phyloP scores from a whole-genome alignment of 306 rosid genomes.

The Pyrus bretschneideri region DNA sequence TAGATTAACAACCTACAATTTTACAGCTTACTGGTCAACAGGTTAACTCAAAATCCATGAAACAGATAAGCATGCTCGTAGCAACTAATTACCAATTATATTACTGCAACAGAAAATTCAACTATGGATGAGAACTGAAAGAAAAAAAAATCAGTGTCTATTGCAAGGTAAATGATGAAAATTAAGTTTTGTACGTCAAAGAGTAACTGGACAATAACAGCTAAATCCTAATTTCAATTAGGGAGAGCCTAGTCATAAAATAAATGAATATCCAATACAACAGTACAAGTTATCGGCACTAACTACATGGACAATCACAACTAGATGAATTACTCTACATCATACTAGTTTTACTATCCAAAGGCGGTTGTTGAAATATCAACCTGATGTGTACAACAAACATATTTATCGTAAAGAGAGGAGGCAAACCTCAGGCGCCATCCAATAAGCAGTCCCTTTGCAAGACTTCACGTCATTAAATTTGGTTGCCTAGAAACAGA shows the following conservation, averaged over 20 bases:
- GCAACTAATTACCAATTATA: not conserved
- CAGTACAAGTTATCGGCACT: not conserved
- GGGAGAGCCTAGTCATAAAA: not conserved
- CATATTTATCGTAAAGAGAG: slow-evolving; percentile 9
- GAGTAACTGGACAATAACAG: not conserved
- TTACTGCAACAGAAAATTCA: not conserved
- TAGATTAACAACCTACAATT: slow-evolving; percentile 74
- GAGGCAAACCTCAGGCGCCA: slow-evolving; percentile 94
- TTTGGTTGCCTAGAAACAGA: slow-evolving; percentile 61
- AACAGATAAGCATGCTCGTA: not conserved
- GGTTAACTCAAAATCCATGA: not conserved
- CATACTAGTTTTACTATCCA: not conserved
- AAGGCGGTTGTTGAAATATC: not conserved
- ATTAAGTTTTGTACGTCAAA: not conserved
- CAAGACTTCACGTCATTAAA: slow-evolving; percentile 72
- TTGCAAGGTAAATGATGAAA: not conserved
- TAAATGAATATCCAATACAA: not conserved
- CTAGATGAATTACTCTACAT: not conserved
- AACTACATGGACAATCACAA: not conserved
- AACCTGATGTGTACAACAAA: slow-evolving; percentile 2
- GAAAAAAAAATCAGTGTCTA: not conserved
- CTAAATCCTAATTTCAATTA: not conserved
- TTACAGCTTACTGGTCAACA: not conserved
- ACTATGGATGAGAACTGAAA: too few species aligned
- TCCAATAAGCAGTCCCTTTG: slow-evolving; percentile 89